Base-by-base conservation (phyloP, 768 basidiomycete genomes). In the Leucogyrophana mollusca region DNA sequence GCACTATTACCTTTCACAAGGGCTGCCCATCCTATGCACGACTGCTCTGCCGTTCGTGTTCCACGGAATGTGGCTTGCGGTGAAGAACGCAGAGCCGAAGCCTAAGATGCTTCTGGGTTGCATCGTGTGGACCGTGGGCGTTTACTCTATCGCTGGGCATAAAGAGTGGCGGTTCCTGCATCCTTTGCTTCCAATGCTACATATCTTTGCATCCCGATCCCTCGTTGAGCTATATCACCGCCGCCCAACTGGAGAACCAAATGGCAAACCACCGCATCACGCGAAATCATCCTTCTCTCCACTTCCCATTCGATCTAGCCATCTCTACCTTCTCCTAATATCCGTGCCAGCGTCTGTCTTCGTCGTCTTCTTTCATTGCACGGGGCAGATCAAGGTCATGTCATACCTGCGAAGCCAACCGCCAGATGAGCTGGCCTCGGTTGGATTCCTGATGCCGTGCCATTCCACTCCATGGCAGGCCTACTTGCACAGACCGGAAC, bases 121-220 rank as follows among this genome's bases (percentile, higher is more conserved):
- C 42, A 54, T 86, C 2, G 51, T 69, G 16, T 91, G 88, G 85
- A 82, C 86, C 0, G 61, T 85, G 23, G 56, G 59, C 2, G 61
- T 87, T 5, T 93, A 90, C 61, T 97, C 95, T 7, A 50, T 87
- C 3, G 76, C 88, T 2, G 85, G 87, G 1, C 96, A 99, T 71
- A 98, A 98, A 58, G 96, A 99, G 73, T 97, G 94, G 93, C 78
- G 96, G 7, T 98, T 99, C 69, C 70, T 98, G 6, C 94, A 97
- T 53, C 94, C 95, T 0, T 62, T 97, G 16, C 73, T 98, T 3
- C 94, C 96, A 1, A 65, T 92, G 23, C 68, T 95, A 33, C 85
- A 96, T 55, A 54, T 94, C 17, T 75, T 96, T 49, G 87, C 88
- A 9, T 74, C 91, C 0, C 82, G 81, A 51, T 82, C 88, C 2